A percentile compares a stretch with the other conserved stretches of the same genome.
phyloP scores from a whole-genome alignment of 2,329 filamentous ascomycete species.

The Clonostachys sp. region DNA sequence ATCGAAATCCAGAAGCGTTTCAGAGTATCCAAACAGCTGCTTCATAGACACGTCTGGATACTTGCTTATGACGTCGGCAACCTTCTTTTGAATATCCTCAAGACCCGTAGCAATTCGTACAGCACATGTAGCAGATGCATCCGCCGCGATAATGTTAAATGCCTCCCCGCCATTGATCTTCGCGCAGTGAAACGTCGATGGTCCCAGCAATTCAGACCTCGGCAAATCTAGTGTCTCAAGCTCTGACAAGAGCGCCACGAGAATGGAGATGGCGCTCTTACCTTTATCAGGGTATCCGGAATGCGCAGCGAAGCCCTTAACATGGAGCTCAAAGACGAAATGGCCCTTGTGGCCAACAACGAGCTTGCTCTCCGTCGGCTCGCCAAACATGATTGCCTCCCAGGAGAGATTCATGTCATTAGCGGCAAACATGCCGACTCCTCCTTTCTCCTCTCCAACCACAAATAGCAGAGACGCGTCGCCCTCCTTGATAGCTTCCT shows the following conservation, averaged over 20 bases:
- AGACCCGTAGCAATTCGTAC: constrained; percentile 29
- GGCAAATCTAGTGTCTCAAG: constrained; percentile 22
- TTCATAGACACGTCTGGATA: constrained; percentile 25
- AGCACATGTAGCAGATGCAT: constrained; percentile 29
- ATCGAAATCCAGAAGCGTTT: constrained; percentile 28
- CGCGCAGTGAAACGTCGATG: constrained; percentile 31
- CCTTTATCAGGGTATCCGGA: constrained; percentile 71
- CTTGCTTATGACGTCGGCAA: constrained; percentile 19
- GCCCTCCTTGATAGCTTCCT: constrained; percentile 6
- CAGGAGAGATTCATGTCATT: constrained; percentile 10
- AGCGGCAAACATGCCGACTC: constrained; percentile 12
- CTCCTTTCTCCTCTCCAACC: constrained; percentile 15
- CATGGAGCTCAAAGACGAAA: constrained; percentile 40
- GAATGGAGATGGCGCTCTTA: constrained; percentile 22
- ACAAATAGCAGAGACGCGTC: constrained; percentile 13
- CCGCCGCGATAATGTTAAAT: constrained; percentile 30
- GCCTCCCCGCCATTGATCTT: constrained; percentile 28
- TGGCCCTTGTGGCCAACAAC: constrained; percentile 15
- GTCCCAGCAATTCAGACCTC: constrained; percentile 25
- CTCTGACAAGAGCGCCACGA: constrained; percentile 22
- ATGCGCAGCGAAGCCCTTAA: constrained; percentile 61
- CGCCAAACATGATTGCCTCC: constrained; percentile 15
- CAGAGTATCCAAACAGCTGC: constrained; percentile 27
- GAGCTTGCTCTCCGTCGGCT: constrained; percentile 16
- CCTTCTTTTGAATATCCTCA: constrained; percentile 20